Evolutionary conservation across 371 early-diverging fungal species (phyloP).

Genomic region (Lichtheimia corymbifera): DNA sequence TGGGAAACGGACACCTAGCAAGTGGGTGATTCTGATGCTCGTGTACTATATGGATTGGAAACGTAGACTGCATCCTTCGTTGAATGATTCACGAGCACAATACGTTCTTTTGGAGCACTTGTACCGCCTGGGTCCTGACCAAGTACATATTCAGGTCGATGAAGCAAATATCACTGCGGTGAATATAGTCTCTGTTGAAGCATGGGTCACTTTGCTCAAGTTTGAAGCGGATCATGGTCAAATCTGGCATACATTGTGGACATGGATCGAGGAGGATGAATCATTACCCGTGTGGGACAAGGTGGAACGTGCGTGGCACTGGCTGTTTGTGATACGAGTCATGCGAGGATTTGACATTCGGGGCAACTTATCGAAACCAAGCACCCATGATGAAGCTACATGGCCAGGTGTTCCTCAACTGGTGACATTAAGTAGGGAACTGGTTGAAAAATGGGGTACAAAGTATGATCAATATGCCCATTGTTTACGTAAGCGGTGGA

Average conservation of each 20-base stretch:
- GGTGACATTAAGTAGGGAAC: too few relatives aligned
- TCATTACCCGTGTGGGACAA: neutral
- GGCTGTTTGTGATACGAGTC: constrained; percentile 1
- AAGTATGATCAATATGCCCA: too few relatives aligned
- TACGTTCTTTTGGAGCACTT: neutral
- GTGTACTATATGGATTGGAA: neutral
- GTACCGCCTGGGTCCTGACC: neutral
- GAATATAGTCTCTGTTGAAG: neutral
- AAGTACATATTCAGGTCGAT: neutral
- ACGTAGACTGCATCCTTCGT: neutral
- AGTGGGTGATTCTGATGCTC: neutral
- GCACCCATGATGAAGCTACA: too few relatives aligned
- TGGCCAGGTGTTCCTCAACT: too few relatives aligned
- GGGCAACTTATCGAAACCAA: neutral
- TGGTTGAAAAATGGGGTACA: too few relatives aligned
- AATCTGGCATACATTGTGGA: neutral
- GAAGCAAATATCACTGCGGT: neutral
- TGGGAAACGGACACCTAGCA: neutral
- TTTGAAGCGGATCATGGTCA: neutral
- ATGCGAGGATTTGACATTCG: neutral
- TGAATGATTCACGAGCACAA: neutral
- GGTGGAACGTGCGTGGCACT: neutral
- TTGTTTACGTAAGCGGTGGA: too few relatives aligned
- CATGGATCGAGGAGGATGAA: neutral
- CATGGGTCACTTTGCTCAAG: constrained; percentile 1